Base-by-base conservation (phyloP, 2,329 filamentous ascomycete species). In the Diaporthe citriasiana region DNA sequence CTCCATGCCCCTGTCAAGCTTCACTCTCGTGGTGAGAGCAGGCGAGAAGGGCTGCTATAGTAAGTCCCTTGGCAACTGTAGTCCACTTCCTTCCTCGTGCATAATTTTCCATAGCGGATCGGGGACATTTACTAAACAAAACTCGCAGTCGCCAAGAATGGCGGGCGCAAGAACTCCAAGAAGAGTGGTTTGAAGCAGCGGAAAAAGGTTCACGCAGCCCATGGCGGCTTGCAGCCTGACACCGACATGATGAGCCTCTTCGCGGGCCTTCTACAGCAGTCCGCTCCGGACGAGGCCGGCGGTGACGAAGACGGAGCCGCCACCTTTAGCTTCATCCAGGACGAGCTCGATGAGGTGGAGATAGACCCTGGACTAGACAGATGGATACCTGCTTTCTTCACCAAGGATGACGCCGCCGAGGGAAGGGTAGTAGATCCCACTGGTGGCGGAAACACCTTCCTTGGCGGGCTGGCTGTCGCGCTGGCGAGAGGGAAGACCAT, bases 401-500 rank as follows among this genome's bases (percentile, higher is more conserved):
- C 82, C 30, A 75, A 74, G 17, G 75, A 75, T 15, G 70, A 72
- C 13, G 73, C 56, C 33, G 66, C 56, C 33, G 68, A 78, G 82
- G 80, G 77, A 83, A 89, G 85, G 73, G 94, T 98, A 1, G 85
- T 97, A n/a, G 97, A 98, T 82, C 95, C 96, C 0, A 98, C 97
- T 0, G 97, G 97, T 13, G 97, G 95, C 27, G 97, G 97, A 0
- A 99, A 99, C 82, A 92, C 93, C 0, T 98, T 98, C 79, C 86
- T 98, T 33, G 88, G 89, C 30, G 88, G 89, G n/a, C 78, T 91
- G 60, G 85, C 87, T 0, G 85, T 92, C 17, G 91, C 87, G 1
- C 83, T 93, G 77, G 91, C 87, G 42, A 84, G 93, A 70, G 91
- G 90, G 1, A 86, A 89, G 77, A 80, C 82, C 35, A 85, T 94